Evolutionary conservation across 345 rosid genomes (phyloP).

Genomic region (Turnera subulata): DNA sequence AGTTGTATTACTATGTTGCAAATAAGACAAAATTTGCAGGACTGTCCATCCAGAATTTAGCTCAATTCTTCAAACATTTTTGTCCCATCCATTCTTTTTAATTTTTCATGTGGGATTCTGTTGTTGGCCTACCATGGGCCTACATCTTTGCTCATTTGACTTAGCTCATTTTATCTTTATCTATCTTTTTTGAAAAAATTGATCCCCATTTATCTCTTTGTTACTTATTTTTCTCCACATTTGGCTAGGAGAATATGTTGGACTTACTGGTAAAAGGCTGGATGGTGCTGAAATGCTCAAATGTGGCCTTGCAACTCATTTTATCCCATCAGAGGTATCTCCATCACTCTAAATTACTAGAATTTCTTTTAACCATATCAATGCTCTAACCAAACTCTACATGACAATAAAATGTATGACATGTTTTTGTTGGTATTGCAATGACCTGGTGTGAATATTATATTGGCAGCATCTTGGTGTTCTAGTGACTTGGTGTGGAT

Average conservation of each 20-base stretch:
- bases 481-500: not conserved
- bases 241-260: constrained; percentile 66
- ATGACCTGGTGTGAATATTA: not conserved
- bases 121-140: no score
- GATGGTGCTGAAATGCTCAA: constrained; percentile 86
- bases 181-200: constrained; percentile 1
- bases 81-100: no score
- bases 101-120: no score
- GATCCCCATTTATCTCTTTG: no score
- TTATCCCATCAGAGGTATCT: constrained; percentile 59
- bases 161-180: not conserved
- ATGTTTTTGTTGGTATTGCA: not conserved
- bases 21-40: no score
- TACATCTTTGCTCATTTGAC: no score
- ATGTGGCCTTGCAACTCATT: constrained; percentile 91
- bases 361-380: not conserved
- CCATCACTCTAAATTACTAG: constrained; percentile 1
- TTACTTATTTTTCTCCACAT: not conserved
- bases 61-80: no score
- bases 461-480: no score
- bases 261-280: constrained; percentile 72
- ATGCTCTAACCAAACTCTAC: no score
- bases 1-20: no score
- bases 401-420: not conserved
- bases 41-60: no score